Conservation (phyloP, 352 stramenopile genomes). For the Pythium insidiosum region DNA sequence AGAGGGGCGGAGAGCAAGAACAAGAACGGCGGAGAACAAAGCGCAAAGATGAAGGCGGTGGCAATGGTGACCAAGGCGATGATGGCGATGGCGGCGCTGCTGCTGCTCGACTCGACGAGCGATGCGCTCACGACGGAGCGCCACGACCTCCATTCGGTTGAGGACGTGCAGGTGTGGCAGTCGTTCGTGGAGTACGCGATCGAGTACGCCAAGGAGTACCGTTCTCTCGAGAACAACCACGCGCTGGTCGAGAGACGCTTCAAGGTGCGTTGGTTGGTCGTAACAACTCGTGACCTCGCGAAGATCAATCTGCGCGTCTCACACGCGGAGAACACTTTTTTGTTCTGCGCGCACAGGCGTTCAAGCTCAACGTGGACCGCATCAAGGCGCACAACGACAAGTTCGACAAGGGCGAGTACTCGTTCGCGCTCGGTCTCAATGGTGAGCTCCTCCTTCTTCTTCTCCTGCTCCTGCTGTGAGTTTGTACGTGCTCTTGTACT, state of each 20-base stretch:
- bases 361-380: constrained; percentile 37
- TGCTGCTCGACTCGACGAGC: neutral
- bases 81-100: neutral
- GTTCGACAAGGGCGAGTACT: constrained; percentile 32
- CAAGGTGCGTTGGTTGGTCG: constrained; percentile 8
- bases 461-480: neutral
- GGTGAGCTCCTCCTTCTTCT: constrained; percentile 2
- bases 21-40: neutral
- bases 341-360: constrained; percentile 14
- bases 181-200: constrained; percentile 48
- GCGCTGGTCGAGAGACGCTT: constrained; percentile 31
- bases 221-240: constrained; percentile 25
- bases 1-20: too few species aligned
- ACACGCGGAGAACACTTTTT: too few species aligned
- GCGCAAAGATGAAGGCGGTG: constrained; percentile 1
- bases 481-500: neutral
- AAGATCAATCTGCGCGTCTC: too few species aligned
- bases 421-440: constrained; percentile 43
- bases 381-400: constrained; percentile 43
- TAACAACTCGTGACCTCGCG: too few species aligned
- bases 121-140: constrained; percentile 7
- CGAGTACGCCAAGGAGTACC: constrained; percentile 44
- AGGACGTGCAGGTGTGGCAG: constrained; percentile 21
- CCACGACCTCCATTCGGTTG: neutral
- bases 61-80: too few species aligned